Evolutionary conservation across 2,329 filamentous ascomycete genomes (phyloP), one percentile per base, ranked within the genome.

Genomic region (Alternaria viburni): DNA sequence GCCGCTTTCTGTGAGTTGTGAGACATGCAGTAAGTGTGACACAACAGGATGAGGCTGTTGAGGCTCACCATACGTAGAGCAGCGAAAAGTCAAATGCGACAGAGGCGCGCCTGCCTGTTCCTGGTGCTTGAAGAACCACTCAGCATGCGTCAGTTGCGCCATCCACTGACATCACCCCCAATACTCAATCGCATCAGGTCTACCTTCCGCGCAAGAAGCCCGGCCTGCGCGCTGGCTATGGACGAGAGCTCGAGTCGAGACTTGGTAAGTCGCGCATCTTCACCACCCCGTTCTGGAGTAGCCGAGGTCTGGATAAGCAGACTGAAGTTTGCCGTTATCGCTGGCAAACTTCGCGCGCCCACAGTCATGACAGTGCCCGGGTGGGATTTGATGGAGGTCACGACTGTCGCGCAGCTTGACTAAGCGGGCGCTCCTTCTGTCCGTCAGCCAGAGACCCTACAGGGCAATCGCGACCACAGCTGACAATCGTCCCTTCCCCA

Each of bases 51-150:
- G 49, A 57, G 49, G 56, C 50, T 8, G 30, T 3, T 9, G 17
- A 23, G 50, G n/a, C 41, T 57, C 6, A 57, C 25, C n/a, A 19
- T 44, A 0, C 32, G 21, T 17, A 59, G 55, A 94, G 80, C 89
- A 91, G 79, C 85, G 92, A 82, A 95, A 94, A 85, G 91, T 93
- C 56, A 81, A 81, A 81, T 81, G 79, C 79, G 91, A 94, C 79
- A 87, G 92, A 36, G 89, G 89, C 6, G 90, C 93, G 72, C 91
- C 91, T 2, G 87, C 88, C n/a, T 92, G 90, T 46, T 89, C 89
- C 21, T 92, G 90, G 90, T 92, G 90, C 76, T 80, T 87, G 54
- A 87, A 89, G 54, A 91, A 92, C 77, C 86, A 86, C 61, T 87
- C 90, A 67, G 70, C 84, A 45, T 92, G 90, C 75, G 87, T 76